Percentiles rank a stretch among this genome's conserved stretches.
These are phyloP conservation scores for Acidomyces sp. DNA, from an alignment of 495 filamentous ascomycete genomes.

Conservation along the genomic window DNA sequence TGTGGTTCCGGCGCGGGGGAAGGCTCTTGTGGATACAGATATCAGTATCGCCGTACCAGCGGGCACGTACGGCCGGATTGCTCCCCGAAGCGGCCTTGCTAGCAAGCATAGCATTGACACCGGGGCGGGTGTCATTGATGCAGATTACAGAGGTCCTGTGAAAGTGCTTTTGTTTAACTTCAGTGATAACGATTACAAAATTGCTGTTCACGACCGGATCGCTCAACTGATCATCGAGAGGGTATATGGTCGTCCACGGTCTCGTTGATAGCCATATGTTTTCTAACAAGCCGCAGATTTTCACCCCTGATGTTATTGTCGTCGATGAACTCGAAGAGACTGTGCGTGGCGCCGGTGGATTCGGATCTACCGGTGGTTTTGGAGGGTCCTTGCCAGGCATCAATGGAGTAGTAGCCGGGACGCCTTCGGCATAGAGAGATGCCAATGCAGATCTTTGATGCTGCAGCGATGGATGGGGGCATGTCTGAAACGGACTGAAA, in stretches of 20 bases:
- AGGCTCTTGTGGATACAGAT: constrained; percentile 78
- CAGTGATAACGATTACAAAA: constrained; percentile 62
- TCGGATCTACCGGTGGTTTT: constrained; percentile 75
- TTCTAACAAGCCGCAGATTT: constrained; percentile 42
- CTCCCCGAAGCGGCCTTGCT: constrained; percentile 82
- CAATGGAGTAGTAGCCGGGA: constrained; percentile 1
- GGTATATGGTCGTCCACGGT: constrained; percentile 25
- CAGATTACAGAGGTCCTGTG: constrained; percentile 87
- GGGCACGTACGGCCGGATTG: constrained; percentile 86
- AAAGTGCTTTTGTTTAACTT: constrained; percentile 94
- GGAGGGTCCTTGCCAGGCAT: constrained; percentile 16
- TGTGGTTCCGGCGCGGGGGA: constrained; percentile 65
- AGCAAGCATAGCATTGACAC: constrained; percentile 89
- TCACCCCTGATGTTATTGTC: constrained; percentile 76
- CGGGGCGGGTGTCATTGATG: constrained; percentile 92
- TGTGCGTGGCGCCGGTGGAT: constrained; percentile 78
- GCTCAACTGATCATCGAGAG: constrained; percentile 89
- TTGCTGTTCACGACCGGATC: constrained; percentile 76
- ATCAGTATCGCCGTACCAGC: constrained; percentile 77
- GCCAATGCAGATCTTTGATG: too few species aligned
- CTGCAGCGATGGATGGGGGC: too few species aligned
- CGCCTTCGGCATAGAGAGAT: too few species aligned
- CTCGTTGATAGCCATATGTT: background rate
- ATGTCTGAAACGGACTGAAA: too few species aligned
- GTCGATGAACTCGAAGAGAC: constrained; percentile 83